Percentiles rank a stretch among this genome's conserved stretches.
phyloP scores from a whole-genome alignment of 169 alveolate genomes.

The Plasmodium malariae region DNA sequence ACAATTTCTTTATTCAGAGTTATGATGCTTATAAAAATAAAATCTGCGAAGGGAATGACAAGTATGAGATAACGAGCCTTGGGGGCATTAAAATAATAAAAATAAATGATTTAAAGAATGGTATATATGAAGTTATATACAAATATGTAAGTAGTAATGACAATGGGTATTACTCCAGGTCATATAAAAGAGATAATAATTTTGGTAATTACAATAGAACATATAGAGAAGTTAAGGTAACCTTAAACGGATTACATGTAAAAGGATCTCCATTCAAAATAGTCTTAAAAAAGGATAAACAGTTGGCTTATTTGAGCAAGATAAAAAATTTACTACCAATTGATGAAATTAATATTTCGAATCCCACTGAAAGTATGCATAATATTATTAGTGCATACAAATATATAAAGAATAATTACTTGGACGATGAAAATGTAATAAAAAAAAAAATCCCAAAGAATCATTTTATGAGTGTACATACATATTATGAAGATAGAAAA shows the following conservation, averaged over 20 bases:
- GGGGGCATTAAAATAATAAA: slow-evolving; percentile 79
- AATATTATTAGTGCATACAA: slow-evolving; percentile 34
- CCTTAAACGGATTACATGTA: slow-evolving; percentile 50
- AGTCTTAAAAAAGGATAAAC: slow-evolving; percentile 46
- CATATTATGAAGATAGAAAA: slow-evolving; percentile 43
- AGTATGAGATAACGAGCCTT: slow-evolving; percentile 73
- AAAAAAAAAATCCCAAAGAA: background rate
- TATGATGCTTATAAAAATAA: slow-evolving; percentile 76
- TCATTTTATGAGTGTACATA: slow-evolving; percentile 29
- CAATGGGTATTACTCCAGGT: no score
- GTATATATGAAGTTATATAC: slow-evolving; percentile 67
- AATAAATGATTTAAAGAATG: slow-evolving; percentile 72
- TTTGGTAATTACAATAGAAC: background rate
- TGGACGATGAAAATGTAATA: background rate
- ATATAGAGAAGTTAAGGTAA: slow-evolving; percentile 56
- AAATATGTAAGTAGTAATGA: slow-evolving; percentile 10
- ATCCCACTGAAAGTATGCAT: slow-evolving; percentile 1
- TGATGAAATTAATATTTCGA: slow-evolving; percentile 7
- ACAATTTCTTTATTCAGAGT: slow-evolving; percentile 64
- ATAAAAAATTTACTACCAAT: slow-evolving; percentile 43
- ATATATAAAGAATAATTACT: slow-evolving; percentile 28
- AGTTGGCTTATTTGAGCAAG: slow-evolving; percentile 6
- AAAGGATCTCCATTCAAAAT: slow-evolving; percentile 71
- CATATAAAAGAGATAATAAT: background rate
- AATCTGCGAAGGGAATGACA: slow-evolving; percentile 73